These are phyloP conservation scores for Tolypocladium guangdongense DNA, from an alignment of 2,329 filamentous ascomycete genomes.

Conservation along the genomic window DNA sequence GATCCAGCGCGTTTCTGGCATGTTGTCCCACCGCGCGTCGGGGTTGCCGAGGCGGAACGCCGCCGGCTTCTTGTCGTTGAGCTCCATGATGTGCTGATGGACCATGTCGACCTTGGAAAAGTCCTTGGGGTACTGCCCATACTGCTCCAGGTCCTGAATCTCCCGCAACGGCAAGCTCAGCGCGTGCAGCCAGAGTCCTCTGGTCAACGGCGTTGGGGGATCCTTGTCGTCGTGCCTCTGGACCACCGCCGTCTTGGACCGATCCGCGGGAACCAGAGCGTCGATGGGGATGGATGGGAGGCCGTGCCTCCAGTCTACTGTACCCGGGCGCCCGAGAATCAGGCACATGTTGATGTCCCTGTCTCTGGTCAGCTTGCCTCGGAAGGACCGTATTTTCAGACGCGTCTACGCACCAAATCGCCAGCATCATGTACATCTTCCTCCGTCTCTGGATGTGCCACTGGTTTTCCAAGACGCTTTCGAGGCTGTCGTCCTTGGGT, in stretches of 20 bases:
- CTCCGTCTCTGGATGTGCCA: constrained; percentile 47
- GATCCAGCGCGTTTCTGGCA: constrained; percentile 44
- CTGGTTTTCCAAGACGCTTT: constrained; percentile 41
- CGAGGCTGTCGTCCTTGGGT: constrained; percentile 31
- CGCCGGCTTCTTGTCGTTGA: constrained; percentile 38
- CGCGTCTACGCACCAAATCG: constrained; percentile 20
- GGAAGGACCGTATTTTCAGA: not conserved
- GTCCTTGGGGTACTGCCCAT: constrained; percentile 43
- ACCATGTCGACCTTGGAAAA: constrained; percentile 42
- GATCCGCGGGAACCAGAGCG: constrained; percentile 34
- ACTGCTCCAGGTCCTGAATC: constrained; percentile 44
- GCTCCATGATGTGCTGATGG: constrained; percentile 36
- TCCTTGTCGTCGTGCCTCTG: constrained; percentile 34
- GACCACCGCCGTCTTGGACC: constrained; percentile 35
- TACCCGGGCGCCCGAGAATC: constrained; percentile 44
- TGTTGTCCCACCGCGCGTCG: constrained; percentile 43
- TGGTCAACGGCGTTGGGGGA: constrained; percentile 45
- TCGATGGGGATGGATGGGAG: constrained; percentile 43
- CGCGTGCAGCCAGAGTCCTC: constrained; percentile 38
- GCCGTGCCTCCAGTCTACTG: constrained; percentile 37
- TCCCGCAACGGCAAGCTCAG: constrained; percentile 37
- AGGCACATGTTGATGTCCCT: constrained; percentile 46
- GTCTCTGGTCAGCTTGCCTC: not conserved
- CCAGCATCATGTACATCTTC: constrained; percentile 44
- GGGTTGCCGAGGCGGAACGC: constrained; percentile 44